Evolutionary conservation across 1,284 basidiomycete genomes (phyloP), one percentile per base, ranked within the genome.

Genomic region (Fomitopsis palustris): DNA sequence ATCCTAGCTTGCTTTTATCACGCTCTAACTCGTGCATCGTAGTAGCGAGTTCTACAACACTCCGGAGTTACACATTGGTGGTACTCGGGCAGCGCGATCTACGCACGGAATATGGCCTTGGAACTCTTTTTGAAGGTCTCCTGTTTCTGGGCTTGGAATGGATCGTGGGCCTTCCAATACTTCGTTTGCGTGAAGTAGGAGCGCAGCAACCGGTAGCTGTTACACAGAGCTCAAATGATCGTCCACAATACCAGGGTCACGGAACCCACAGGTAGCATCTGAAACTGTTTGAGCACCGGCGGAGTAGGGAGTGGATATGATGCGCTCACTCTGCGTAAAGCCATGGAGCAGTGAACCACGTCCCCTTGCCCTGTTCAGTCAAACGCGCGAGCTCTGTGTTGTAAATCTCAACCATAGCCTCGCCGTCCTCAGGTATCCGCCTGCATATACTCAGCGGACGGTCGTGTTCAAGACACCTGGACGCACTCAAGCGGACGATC

Each of bases 261-360:
- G 38, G 14, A 29, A 74, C 81, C 64, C 58, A 87, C 86, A 88
- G 68, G 66, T 89, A 89, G 61, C 85, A 88, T 70, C 85, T 88
- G 61, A 10, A 37, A 45, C 64, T 23, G 59, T 23, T 16, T 29
- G 23, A 29, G 23, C 45, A 7, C 4, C n/a, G n/a, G n/a, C 41
- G 4, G 35, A 66, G 43, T 64, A 59, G 41, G 14, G 37, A 19
- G 4, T 27, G 0, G 27, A 25, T n/a, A 7, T 33, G n/a, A 53
- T 3, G 23, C 12, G 21, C 49, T 12, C 78, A 97, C 86, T 98
- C 96, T 61, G 95, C 93, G 71, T 84, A 98, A 14, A 99, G 81
- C 95, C 96, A 98, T 4, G 95, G 92, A 8, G 92, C 87, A 1
- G 84, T 90, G 71, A 95, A 95, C 96, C 96, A 99, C 0, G 88